Evolutionary conservation across 495 filamentous ascomycete genomes (phyloP), one percentile per base, ranked within the genome.

Genomic region (Tricharina praecox): DNA sequence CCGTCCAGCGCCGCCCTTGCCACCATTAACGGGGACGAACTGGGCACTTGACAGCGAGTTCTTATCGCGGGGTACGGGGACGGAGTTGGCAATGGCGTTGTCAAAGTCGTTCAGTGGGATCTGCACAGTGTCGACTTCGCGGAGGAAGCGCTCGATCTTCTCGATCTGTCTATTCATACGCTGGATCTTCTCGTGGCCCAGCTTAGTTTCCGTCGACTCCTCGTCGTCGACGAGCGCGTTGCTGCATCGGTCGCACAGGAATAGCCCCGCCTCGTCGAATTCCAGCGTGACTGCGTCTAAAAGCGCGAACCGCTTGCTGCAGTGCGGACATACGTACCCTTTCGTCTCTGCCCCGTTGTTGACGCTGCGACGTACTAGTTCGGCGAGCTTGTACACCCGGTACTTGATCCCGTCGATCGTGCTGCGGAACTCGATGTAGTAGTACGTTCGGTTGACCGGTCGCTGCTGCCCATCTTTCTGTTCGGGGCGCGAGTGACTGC

Each of bases 321-420:
- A 99, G 43, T 73, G 70, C n/a, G 71, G 68, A 62, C 90, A 99
- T 33, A 76, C 76, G 54, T 82, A 93, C 59, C 94, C 88, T 63
- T 94, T 94, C 54, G 79, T 76, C 60, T 96, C 92, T 24, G 79
- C 75, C 23, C 73, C 77, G 1, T 84, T 83, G 23, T 79, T 77
- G 47, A 82, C 80, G 48, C 81, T 77, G 11, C 74, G 72, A 60
- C 93, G 85, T 52, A 96, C 85, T 18, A 75, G 76, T 59, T 85
- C 81, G 45, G 84, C 84, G 48, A 94, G 68, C 41, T 75, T 74
- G 61, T 85, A 84, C 45, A 94, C 78, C 53, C 83, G 79, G 68
- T 81, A 99, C 58, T 99, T 99, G 68, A 94, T 86, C 11, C 85
- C 86, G 63, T 99, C 90, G 62, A 99, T 81, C 47, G 86, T 82